Percentiles rank a stretch among this genome's conserved stretches.
These are phyloP conservation scores for Trypanosoma lewisi DNA, from an alignment of 208 protist genomes.

Conservation along the genomic window DNA sequence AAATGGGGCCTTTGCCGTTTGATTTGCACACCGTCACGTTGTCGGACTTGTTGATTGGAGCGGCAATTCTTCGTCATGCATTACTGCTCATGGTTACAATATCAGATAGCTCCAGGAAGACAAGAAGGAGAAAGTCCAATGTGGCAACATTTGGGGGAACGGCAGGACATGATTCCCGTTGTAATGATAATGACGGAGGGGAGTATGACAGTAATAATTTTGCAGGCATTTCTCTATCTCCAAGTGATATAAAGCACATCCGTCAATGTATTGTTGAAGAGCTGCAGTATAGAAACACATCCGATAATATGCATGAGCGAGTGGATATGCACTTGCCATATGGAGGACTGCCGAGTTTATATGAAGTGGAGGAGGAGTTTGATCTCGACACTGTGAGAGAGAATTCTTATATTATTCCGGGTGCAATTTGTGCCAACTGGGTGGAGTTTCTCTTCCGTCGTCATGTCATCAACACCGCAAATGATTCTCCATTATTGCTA, in stretches of 20 bases:
- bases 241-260: conserved; percentile 19
- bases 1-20: conserved; percentile 9
- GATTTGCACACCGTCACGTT: conserved; percentile 31
- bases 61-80: conserved; percentile 57
- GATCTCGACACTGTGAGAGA: conserved; percentile 5
- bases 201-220: not conserved
- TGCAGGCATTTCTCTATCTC: conserved; percentile 5
- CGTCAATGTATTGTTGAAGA: conserved; percentile 37
- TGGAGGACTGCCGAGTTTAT: not conserved
- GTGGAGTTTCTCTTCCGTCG: conserved; percentile 72
- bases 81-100: conserved; percentile 25
- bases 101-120: too few species aligned
- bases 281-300: conserved; percentile 27
- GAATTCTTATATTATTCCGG: not conserved
- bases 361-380: conserved; percentile 20
- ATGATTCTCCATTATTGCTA: conserved; percentile 54
- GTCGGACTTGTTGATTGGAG: conserved; percentile 45
- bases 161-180: too few species aligned
- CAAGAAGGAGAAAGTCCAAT: too few species aligned
- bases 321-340: not conserved
- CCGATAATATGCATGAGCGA: not conserved
- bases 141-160: too few species aligned
- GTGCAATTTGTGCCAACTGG: conserved; percentile 44
- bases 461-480: conserved; percentile 50
- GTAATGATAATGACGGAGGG: too few species aligned